Evolutionary conservation across 108 stramenopile genomes (phyloP), one percentile per base, ranked within the genome.

Genomic region (Nitzschia sp.): DNA sequence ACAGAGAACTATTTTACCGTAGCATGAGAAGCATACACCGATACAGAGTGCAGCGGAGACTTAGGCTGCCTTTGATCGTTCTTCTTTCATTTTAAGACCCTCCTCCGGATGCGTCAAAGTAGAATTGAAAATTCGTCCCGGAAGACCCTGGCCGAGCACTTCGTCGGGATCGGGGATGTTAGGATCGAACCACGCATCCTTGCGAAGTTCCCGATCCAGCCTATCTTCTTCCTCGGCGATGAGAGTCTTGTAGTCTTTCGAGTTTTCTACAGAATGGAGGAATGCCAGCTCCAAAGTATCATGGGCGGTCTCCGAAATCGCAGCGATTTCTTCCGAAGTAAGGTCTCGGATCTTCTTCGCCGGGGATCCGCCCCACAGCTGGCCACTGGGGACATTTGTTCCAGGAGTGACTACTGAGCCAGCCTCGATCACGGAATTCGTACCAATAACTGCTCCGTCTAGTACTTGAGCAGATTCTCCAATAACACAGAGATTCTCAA

Each of bases 311-410:
- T 80, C 77, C 9, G 78, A 48, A 68, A 85, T 79, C 8, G 53
- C 31, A 6, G 78, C 76, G 38, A 82, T 71, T 53, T 95, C 94
- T 31, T 91, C 89, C 26, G 80, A 81, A 2, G 94, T 90, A 25
- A 97, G 62, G 21, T 76, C 82, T 48, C 98, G 89, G 9, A 94
- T 80, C 72, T 83, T 90, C 61, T 93, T 95, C 42, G 97, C 98
- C 23, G 98, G 98, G 25, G 85, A 63, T 18, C 98, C 98, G 1
- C 81, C 80, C 94, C 97, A 98, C 35, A 94, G 74, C 70, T 98
- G 90, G 31, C 95, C 93, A 28, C 75, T 48, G 11, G 85, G 81
- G 15, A 97, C 80, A 1, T 54, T 74, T 2, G 90, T 90, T 33
- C 91, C 88, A 8, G 97, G 85, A 3, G 93, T 81, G 6, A 97